Percentiles rank a stretch among this genome's conserved stretches.
phyloP scores from a whole-genome alignment of 768 basidiomycete species.

The Mycena rosella region DNA sequence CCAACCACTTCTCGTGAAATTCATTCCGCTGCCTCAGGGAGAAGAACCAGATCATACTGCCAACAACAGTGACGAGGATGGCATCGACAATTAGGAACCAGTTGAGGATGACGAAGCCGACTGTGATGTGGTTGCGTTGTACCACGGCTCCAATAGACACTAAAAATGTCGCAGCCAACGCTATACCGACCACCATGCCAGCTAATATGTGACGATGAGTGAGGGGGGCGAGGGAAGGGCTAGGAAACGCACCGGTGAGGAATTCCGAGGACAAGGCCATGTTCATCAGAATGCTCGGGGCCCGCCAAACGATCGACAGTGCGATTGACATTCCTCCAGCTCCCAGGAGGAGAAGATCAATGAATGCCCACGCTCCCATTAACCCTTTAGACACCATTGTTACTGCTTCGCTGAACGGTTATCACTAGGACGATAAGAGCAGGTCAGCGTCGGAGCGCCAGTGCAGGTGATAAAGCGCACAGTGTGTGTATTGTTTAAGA shows the following conservation, averaged over 20 bases:
- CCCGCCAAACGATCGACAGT: constrained; percentile 79
- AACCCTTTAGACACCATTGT: constrained; percentile 81
- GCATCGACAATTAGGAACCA: constrained; percentile 77
- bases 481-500: constrained; percentile 29
- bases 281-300: constrained; percentile 78
- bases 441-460: constrained; percentile 22
- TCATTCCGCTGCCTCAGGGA: constrained; percentile 79
- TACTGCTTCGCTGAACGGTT: constrained; percentile 35
- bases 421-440: constrained; percentile 24
- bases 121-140: constrained; percentile 75
- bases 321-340: constrained; percentile 75
- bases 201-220: constrained; percentile 57
- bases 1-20: constrained; percentile 71
- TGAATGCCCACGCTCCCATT: constrained; percentile 77
- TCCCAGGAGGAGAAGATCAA: constrained; percentile 78
- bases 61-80: constrained; percentile 70
- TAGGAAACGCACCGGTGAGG: constrained; percentile 65
- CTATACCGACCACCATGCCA: constrained; percentile 76
- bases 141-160: constrained; percentile 80
- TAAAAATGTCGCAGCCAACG: constrained; percentile 74
- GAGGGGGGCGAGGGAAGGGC: neutral
- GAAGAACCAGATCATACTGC: constrained; percentile 85
- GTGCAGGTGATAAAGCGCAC: constrained; percentile 30
- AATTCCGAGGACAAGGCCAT: constrained; percentile 72
- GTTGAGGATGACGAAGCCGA: constrained; percentile 82